Percentiles rank a stretch among this genome's conserved stretches.
These are phyloP conservation scores for Epichloe elymi DNA, from an alignment of 2,329 filamentous ascomycete genomes.

Conservation along the genomic window DNA sequence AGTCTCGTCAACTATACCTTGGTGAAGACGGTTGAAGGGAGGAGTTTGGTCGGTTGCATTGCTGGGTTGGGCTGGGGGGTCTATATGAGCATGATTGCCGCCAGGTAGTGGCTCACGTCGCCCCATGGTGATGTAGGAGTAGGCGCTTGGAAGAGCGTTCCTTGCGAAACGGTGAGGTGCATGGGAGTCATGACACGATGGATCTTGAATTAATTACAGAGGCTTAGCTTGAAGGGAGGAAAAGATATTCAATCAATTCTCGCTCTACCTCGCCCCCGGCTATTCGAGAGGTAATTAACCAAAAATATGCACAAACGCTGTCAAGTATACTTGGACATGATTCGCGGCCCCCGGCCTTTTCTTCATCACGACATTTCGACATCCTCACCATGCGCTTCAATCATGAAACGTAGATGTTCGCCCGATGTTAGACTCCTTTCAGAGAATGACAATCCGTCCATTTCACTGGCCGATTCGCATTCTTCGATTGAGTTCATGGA, in stretches of 20 bases:
- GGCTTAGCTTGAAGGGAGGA: neutral
- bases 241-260: neutral
- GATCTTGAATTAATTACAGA: too few species aligned
- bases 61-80: conserved; percentile 65
- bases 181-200: too few species aligned
- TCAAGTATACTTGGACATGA: neutral
- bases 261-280: neutral
- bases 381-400: neutral
- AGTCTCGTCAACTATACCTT: conserved; percentile 56
- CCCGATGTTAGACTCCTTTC: neutral
- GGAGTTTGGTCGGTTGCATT: conserved; percentile 57
- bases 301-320: neutral
- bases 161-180: neutral
- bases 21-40: conserved; percentile 55
- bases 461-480: neutral
- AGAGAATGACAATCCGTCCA: neutral
- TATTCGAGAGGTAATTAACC: neutral
- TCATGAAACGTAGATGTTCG: neutral
- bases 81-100: conserved; percentile 54
- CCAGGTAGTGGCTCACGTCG: conserved; percentile 2
- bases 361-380: neutral
- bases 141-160: neutral
- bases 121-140: neutral
- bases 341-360: neutral
- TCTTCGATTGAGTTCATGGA: neutral